phyloP scores from a whole-genome alignment of 2,329 filamentous ascomycete species.

The Fusarium bulbicola region DNA sequence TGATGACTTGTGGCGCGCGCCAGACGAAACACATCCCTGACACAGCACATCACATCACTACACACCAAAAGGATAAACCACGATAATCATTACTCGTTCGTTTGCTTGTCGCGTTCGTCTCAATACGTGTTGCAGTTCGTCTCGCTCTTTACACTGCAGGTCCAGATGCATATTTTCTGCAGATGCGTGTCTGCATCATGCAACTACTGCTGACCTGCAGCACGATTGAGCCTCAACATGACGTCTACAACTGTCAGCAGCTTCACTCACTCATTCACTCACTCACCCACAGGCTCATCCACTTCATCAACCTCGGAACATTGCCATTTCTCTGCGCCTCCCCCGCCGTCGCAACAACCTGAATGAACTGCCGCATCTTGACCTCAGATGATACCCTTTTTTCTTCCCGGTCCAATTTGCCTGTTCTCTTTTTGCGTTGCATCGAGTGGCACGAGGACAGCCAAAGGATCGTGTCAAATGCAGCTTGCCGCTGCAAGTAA shows the following conservation, averaged over 20 bases:
- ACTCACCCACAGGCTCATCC: background rate
- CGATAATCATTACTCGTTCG: constrained; percentile 8
- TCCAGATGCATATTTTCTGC: constrained; percentile 29
- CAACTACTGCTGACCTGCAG: constrained; percentile 37
- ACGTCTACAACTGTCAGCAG: background rate
- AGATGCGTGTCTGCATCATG: constrained; percentile 33
- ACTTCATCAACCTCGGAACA: constrained; percentile 4
- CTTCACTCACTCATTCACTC: background rate
- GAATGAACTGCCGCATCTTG: background rate
- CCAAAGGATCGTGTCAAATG: constrained; percentile 34
- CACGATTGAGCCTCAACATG: constrained; percentile 40
- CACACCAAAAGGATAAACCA: constrained; percentile 12
- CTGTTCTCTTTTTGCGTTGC: constrained; percentile 25
- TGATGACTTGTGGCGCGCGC: constrained; percentile 37
- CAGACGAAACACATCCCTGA: constrained; percentile 40
- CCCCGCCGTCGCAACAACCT: constrained; percentile 15
- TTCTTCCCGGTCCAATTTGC: constrained; percentile 20
- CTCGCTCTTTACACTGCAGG: constrained; percentile 6
- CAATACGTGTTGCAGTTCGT: constrained; percentile 31
- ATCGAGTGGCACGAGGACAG: constrained; percentile 40
- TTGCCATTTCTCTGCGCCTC: constrained; percentile 15
- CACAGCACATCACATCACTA: background rate
- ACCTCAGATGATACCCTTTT: constrained; percentile 23
- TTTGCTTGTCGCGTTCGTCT: constrained; percentile 31
- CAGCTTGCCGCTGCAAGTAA: constrained; percentile 41